These are phyloP conservation scores for Rosa rugosa DNA, from an alignment of 306 rosid genomes.

Conservation along the genomic window DNA sequence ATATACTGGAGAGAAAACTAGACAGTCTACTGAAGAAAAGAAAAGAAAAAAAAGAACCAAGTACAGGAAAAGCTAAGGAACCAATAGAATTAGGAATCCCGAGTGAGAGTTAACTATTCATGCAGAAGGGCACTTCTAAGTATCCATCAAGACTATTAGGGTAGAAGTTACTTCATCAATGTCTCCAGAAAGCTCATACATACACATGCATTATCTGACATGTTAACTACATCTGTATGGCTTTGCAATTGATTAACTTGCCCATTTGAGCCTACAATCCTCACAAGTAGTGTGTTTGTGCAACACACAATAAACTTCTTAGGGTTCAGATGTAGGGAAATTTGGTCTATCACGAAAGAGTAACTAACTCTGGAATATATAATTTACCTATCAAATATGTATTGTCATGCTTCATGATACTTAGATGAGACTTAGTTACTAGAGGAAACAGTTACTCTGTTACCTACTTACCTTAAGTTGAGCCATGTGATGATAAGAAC, in stretches of 20 bases:
- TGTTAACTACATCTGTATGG: neutral
- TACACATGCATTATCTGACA: neutral
- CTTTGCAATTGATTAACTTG: neutral
- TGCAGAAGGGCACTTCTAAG: neutral
- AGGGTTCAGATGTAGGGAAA: neutral
- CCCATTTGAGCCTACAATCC: neutral
- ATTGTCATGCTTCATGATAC: neutral
- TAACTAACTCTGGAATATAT: neutral
- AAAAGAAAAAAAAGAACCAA: too few relatives aligned
- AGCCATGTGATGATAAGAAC: conserved; percentile 88
- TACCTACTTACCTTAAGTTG: conserved; percentile 53
- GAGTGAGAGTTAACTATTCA: neutral
- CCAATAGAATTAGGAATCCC: neutral
- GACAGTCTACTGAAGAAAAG: neutral
- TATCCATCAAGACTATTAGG: neutral
- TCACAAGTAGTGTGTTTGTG: neutral
- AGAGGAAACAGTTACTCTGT: neutral
- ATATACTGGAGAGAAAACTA: neutral
- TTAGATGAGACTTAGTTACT: neutral
- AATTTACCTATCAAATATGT: neutral
- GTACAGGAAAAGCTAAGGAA: too few relatives aligned
- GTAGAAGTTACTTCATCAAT: too few relatives aligned
- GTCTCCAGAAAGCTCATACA: neutral
- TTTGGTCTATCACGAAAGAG: neutral
- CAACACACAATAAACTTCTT: neutral